phyloP scores from a whole-genome alignment of 768 basidiomycete species.

The Hypsizygus marmoreus region DNA sequence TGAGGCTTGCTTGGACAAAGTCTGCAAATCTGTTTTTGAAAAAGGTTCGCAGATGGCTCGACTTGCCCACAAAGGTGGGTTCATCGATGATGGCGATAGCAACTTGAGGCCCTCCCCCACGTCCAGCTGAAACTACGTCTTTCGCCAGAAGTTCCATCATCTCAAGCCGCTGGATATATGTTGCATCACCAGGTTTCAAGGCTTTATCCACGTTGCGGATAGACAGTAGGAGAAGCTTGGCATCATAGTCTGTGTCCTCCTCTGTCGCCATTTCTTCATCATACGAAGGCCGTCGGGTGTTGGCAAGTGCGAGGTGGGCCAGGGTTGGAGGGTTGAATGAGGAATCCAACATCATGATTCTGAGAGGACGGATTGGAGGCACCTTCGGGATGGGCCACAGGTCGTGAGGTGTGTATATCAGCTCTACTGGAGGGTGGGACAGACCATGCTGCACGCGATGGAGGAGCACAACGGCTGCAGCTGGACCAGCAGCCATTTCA shows the following conservation, averaged over 20 bases:
- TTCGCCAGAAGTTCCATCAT: constrained; percentile 80
- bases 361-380: constrained; percentile 1
- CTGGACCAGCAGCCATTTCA: constrained; percentile 7
- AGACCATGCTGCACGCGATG: constrained; percentile 46
- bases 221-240: constrained; percentile 78
- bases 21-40: constrained; percentile 39
- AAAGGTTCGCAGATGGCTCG: constrained; percentile 53
- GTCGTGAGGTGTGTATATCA: constrained; percentile 61
- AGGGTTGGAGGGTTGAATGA: constrained; percentile 92
- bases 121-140: constrained; percentile 34
- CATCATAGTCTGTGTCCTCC: constrained; percentile 53
- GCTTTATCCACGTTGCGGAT: constrained; percentile 86
- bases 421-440: constrained; percentile 49
- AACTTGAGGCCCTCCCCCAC: constrained; percentile 42
- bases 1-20: constrained; percentile 12
- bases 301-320: constrained; percentile 80
- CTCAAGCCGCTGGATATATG: constrained; percentile 74
- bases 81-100: constrained; percentile 85
- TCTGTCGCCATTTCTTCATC: neutral
- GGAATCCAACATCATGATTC: constrained; percentile 80
- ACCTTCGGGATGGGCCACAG: constrained; percentile 61
- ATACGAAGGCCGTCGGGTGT: constrained; percentile 34
- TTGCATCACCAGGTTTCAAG: constrained; percentile 69
- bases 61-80: constrained; percentile 88
- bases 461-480: constrained; percentile 20